Evolutionary conservation across 1,284 basidiomycete species (phyloP), one percentile per base, ranked within the genome.

Genomic region (Marasmius fiardii): DNA sequence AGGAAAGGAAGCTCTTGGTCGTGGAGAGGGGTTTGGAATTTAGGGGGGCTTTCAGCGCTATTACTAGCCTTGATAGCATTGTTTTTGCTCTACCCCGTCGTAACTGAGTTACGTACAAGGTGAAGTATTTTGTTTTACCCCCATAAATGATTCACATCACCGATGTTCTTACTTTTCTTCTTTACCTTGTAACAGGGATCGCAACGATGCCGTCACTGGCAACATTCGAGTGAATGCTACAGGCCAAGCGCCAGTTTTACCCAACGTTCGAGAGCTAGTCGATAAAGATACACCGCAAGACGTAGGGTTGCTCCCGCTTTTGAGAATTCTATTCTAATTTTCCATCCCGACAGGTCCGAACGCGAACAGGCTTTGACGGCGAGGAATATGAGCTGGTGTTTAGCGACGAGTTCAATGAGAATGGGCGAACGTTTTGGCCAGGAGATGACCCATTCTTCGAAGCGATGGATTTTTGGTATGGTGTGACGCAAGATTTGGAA

Each of bases 361-460:
- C 79, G 0, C 78, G 87, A 28, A 84, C 72, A 1, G 89, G 89
- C 0, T 86, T 77, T 59, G 89, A 92, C 63, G 83, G 84, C 2
- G 58, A 80, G 23, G 65, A 76, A 4, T 92, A 89, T 68, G 76
- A 76, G 6, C 75, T 91, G 28, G 86, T 87, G 6, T 92, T 93
- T 65, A 90, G 84, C 0, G 93, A 96, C 74, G 93, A 95, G 71
- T 95, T 95, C 70, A 82, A 92, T 45, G 64, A 59, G 2, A 81
- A 84, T n/a, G 89, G 88, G 41, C 76, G 89, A 53, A 79, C 85
- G 2, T 90, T 89, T 67, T 85, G 80, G 63, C 79, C 82, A 2
- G 75, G 83, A n/a, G 82, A 87, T 65, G 86, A 89, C 60, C 84
- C 86, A 0, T 87, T 76, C 67, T 91, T 88, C 88, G 86, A 90